Conservation (phyloP, 192 early-diverging fungal genomes). For the Diversispora eburnea region DNA sequence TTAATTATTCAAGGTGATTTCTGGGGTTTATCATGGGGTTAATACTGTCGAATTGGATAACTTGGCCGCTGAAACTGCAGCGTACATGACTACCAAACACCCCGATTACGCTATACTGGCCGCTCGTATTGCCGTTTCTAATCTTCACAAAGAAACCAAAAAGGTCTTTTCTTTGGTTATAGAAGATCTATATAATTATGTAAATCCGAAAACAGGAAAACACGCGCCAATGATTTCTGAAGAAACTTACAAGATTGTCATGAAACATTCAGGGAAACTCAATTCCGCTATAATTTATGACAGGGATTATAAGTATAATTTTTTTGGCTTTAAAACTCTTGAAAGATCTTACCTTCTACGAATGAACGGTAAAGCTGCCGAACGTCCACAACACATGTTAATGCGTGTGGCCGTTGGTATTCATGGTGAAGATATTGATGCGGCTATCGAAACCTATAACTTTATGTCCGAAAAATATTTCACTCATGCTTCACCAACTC, state of each 20-base stretch:
- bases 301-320: slow-evolving; percentile 97
- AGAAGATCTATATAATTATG: slow-evolving; percentile 79
- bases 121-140: slow-evolving; percentile 95
- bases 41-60: slow-evolving; percentile 86
- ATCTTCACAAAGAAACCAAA: slow-evolving; percentile 88
- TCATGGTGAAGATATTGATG: slow-evolving; percentile 86
- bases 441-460: slow-evolving; percentile 92
- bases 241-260: slow-evolving; percentile 61
- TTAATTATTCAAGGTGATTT: slow-evolving; percentile 61
- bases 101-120: slow-evolving; percentile 97
- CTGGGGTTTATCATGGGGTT: slow-evolving; percentile 84
- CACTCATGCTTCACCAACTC: slow-evolving; percentile 94
- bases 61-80: slow-evolving; percentile 86
- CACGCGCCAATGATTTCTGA: slow-evolving; percentile 90
- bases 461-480: slow-evolving; percentile 92
- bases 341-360: slow-evolving; percentile 93
- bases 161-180: slow-evolving; percentile 81
- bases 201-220: slow-evolving; percentile 88
- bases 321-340: slow-evolving; percentile 99
- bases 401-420: slow-evolving; percentile 99
- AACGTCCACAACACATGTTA: slow-evolving; percentile 96
- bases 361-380: slow-evolving; percentile 82
- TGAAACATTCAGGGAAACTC: slow-evolving; percentile 72
- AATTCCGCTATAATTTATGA: slow-evolving; percentile 98
- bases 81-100: slow-evolving; percentile 90